Conservation (phyloP, 495 filamentous ascomycete genomes). For the Coniosporium apollinis region DNA sequence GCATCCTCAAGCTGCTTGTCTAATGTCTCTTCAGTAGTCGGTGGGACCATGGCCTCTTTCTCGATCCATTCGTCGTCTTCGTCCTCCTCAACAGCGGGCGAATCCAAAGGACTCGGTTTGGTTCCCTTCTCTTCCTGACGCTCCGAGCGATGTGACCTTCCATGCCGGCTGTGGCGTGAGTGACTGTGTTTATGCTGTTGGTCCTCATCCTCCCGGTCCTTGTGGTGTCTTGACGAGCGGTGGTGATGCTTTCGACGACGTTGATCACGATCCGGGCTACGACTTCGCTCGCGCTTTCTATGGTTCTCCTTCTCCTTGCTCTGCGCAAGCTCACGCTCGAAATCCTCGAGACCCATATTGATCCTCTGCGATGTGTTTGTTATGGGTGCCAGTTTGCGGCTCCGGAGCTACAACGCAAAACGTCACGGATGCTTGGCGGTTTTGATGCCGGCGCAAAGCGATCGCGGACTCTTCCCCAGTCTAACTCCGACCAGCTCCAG, state of each 20-base stretch:
- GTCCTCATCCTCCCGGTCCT: slow-evolving; percentile 26
- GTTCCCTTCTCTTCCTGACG: slow-evolving; percentile 22
- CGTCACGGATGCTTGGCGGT: no score
- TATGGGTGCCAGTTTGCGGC: no score
- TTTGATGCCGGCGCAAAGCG: no score
- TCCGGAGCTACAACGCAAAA: no score
- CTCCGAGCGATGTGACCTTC: no score
- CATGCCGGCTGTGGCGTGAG: slow-evolving; percentile 30
- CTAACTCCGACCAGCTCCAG: no score
- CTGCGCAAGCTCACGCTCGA: slow-evolving; percentile 24
- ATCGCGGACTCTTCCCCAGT: no score
- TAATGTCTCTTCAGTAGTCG: slow-evolving; percentile 24
- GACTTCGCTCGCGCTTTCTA: slow-evolving; percentile 10
- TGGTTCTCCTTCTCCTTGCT: slow-evolving; percentile 11
- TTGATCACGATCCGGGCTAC: slow-evolving; percentile 15
- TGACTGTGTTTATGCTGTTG: slow-evolving; percentile 37
- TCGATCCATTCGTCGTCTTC: slow-evolving; percentile 18
- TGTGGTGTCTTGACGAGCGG: slow-evolving; percentile 26
- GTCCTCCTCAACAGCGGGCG: slow-evolving; percentile 12
- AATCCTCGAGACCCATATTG: slow-evolving; percentile 24
- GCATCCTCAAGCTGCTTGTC: slow-evolving; percentile 15
- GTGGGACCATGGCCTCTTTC: slow-evolving; percentile 15
- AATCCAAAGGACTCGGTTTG: no score
- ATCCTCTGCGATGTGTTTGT: no score
- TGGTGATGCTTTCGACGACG: slow-evolving; percentile 27